Base-by-base conservation (phyloP, 495 filamentous ascomycete species). In the Platismatia glauca region DNA sequence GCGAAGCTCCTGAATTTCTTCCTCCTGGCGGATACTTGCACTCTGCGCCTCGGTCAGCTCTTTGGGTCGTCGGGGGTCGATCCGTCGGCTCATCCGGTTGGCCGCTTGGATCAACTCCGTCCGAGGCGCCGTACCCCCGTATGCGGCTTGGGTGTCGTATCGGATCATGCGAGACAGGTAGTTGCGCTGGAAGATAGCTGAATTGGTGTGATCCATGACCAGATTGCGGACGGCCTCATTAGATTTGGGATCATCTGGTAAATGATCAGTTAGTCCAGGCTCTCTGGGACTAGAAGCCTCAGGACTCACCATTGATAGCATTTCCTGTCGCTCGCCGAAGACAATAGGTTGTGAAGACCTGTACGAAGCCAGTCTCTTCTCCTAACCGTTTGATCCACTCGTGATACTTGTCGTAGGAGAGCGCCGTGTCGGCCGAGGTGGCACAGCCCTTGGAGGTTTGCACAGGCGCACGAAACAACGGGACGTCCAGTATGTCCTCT, bases 151-250 rank as follows among this genome's bases (percentile, higher is more conserved):
- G 20, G 48, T 69, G 44, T 66, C 41, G 61, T 69, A 66, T 39
- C 57, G 38, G 35, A 69, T 69, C 22, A 59, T 64, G 16, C 64
- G 39, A 13, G 61, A 69, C 18, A 69, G 55, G 41, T 67, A 69
- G 53, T 69, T 69, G 6, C 58, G 50, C 37, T 69, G 16, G 24
- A 69, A 66, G 48, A 67, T 67, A 16, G 8, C 50, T 55, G 41
- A 61, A 39, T 41, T 57, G 50, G 46, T 61, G 35, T 69, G 39
- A 46, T 69, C 52, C 4, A 69, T 56, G 18, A 67, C 33, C 43
- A 69, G 58, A 33, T 67, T 69, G 27, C 39, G 58, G 0, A 69
- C 61, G 8, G 57, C 58, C 3, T 53, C 41, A 39, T 64, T 67
- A 12, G 41, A 46, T 22, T 46, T 46, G n/a, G 7, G 12, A 46